These are phyloP conservation scores for Galeopsis tetrahit DNA, from an alignment of 257 asterid genomes.

Conservation along the genomic window DNA sequence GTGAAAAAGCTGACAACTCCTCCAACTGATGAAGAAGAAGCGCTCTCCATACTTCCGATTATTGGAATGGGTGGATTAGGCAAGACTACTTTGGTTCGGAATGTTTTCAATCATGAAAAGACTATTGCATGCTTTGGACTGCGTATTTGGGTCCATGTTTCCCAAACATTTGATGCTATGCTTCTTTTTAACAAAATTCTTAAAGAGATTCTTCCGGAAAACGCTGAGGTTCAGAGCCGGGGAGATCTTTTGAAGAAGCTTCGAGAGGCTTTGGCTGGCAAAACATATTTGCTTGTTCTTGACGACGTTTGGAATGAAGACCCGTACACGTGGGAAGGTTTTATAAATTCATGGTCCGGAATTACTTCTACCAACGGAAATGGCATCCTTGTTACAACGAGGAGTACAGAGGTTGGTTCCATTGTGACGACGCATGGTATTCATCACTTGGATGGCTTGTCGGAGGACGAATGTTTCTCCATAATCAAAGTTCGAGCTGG, in stretches of 20 bases:
- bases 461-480: background rate
- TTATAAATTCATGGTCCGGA: background rate
- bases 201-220: too few species aligned
- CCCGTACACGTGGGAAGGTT: too few species aligned
- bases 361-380: constrained; percentile 21
- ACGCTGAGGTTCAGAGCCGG: background rate
- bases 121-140: background rate
- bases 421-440: background rate
- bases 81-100: background rate
- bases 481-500: too few species aligned
- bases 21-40: background rate
- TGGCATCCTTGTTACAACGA: constrained; percentile 30
- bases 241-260: background rate
- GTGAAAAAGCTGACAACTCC: background rate
- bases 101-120: background rate
- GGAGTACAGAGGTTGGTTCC: background rate
- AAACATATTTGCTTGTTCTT: too few species aligned
- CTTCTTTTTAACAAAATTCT: background rate
- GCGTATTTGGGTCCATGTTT: background rate
- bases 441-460: constrained; percentile 22
- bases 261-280: too few species aligned
- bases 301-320: too few species aligned
- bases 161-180: background rate
- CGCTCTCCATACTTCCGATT: too few species aligned
- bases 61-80: background rate